Evolutionary conservation across 1,284 basidiomycete species (phyloP).

Genomic region (Melampsora americana): DNA sequence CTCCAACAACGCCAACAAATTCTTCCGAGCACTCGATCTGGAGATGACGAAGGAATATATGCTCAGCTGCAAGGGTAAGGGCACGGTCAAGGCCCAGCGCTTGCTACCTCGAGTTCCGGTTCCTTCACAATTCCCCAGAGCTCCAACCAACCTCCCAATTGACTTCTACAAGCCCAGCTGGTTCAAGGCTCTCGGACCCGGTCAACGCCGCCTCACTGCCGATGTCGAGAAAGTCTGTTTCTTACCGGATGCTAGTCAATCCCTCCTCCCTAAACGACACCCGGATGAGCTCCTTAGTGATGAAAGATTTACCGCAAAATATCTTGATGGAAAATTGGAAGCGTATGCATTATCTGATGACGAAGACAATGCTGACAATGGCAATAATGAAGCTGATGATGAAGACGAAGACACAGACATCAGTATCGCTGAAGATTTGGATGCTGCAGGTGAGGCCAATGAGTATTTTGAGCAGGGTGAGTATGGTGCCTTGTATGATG

Average conservation of each 20-base stretch:
- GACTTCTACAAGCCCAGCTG: constrained; percentile 24
- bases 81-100: background rate
- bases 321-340: constrained; percentile 1
- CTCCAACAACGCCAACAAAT: constrained; percentile 1
- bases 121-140: background rate
- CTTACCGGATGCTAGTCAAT: constrained; percentile 11
- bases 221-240: background rate
- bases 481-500: too few species aligned
- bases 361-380: background rate
- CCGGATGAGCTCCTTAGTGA: constrained; percentile 6
- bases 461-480: background rate
- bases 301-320: constrained; percentile 6
- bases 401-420: background rate
- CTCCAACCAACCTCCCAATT: constrained; percentile 17
- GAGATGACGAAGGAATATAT: background rate
- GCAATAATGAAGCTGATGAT: background rate
- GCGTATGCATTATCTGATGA: constrained; percentile 12
- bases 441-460: background rate
- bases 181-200: constrained; percentile 5
- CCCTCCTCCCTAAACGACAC: too few species aligned
- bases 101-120: background rate
- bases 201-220: background rate
- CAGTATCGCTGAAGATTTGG: background rate
- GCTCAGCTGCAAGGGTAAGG: background rate
- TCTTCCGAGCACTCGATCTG: background rate